Evolutionary conservation across 495 filamentous ascomycete species (phyloP).

Genomic region (Apiosordaria backusii): DNA sequence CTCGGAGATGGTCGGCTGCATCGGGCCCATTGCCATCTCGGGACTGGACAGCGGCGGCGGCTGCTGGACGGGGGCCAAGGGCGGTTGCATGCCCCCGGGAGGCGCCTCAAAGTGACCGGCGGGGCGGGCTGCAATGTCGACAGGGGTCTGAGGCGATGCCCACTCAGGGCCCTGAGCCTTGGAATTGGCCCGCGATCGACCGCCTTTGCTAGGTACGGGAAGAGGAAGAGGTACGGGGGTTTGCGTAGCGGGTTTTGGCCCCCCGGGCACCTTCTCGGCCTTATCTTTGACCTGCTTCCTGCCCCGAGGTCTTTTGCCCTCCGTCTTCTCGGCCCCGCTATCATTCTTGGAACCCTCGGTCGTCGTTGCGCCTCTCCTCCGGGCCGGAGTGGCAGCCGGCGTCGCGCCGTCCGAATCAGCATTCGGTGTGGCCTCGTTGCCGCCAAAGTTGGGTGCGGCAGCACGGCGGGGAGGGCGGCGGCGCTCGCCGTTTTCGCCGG

Average conservation of each 20-base stretch:
- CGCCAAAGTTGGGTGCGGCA: constrained; percentile 48
- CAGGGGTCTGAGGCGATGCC: constrained; percentile 32
- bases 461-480: constrained; percentile 50
- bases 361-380: constrained; percentile 46
- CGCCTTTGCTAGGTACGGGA: constrained; percentile 23
- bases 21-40: constrained; percentile 33
- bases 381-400: constrained; percentile 44
- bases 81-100: constrained; percentile 37
- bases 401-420: constrained; percentile 55
- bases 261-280: constrained; percentile 37
- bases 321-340: constrained; percentile 52
- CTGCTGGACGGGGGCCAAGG: constrained; percentile 33
- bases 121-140: constrained; percentile 27
- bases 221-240: constrained; percentile 43
- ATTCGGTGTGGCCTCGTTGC: constrained; percentile 43
- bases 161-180: constrained; percentile 40
- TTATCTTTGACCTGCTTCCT: constrained; percentile 46
- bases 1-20: constrained; percentile 39
- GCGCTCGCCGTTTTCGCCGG: constrained; percentile 49
- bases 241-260: constrained; percentile 29
- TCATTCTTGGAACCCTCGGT: constrained; percentile 44
- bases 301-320: constrained; percentile 42
- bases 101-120: constrained; percentile 38
- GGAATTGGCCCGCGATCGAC: constrained; percentile 46
- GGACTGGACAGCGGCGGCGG: constrained; percentile 33